Evolutionary conservation across 2,329 filamentous ascomycete species (phyloP).

Genomic region (Botryotinia narcissicola): DNA sequence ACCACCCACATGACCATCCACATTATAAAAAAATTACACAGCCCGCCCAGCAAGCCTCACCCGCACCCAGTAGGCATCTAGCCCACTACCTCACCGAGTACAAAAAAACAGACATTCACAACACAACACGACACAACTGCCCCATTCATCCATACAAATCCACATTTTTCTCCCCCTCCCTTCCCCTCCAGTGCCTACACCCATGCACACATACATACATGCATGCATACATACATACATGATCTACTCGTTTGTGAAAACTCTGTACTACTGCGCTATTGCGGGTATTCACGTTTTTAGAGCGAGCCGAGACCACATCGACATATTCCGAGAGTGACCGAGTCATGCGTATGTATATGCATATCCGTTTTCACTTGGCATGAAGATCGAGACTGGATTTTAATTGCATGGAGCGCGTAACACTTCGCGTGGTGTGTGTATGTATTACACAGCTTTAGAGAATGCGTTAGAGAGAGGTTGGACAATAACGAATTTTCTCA

Average conservation of each 20-base stretch:
- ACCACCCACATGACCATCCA: background rate
- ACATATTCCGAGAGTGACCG: background rate
- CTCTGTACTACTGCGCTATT: background rate
- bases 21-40: background rate
- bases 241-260: background rate
- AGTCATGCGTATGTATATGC: background rate
- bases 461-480: too few species aligned
- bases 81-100: background rate
- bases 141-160: background rate
- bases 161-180: background rate
- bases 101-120: background rate
- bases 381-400: background rate
- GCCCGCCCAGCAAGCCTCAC: background rate
- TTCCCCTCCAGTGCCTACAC: background rate
- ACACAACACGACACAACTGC: background rate
- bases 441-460: background rate
- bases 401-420: background rate
- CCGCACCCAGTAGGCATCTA: background rate
- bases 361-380: conserved; percentile 6
- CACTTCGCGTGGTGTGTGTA: background rate
- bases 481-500: background rate
- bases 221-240: background rate
- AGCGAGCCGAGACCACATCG: background rate
- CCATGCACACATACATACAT: too few species aligned
- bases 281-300: background rate